These are phyloP conservation scores for Pseudopyrenochaeta lycopersici DNA, from an alignment of 2,329 filamentous ascomycete genomes.

Conservation along the genomic window DNA sequence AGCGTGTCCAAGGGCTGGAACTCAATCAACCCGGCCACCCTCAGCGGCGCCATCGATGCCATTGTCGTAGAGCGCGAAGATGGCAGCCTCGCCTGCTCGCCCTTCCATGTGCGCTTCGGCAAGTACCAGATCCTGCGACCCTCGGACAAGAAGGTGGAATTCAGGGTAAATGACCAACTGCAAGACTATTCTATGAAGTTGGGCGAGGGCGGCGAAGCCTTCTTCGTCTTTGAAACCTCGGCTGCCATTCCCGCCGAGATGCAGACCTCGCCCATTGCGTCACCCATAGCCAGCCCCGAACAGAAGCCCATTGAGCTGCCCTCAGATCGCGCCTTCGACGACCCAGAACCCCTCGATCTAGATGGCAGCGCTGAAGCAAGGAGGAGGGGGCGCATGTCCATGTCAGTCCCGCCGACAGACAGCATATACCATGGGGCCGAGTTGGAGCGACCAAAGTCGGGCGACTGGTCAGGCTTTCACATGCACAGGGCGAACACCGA, in stretches of 20 bases:
- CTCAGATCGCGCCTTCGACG: slow-evolving; percentile 63
- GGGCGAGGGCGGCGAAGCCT: slow-evolving; percentile 95
- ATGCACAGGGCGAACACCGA: slow-evolving; percentile 62
- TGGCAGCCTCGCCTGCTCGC: slow-evolving; percentile 86
- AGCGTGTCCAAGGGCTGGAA: slow-evolving; percentile 99
- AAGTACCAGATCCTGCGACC: slow-evolving; percentile 96
- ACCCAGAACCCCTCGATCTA: slow-evolving; percentile 75
- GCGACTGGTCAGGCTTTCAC: slow-evolving; percentile 47
- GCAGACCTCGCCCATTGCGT: slow-evolving; percentile 93
- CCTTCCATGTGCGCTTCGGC: slow-evolving; percentile 98
- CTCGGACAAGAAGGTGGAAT: slow-evolving; percentile 99
- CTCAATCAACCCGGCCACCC: slow-evolving; percentile 96
- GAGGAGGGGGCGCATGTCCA: slow-evolving; percentile 40
- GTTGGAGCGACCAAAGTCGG: slow-evolving; percentile 38
- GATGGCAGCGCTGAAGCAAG: slow-evolving; percentile 53
- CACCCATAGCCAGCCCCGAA: slow-evolving; percentile 83
- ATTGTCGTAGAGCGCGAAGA: slow-evolving; percentile 98
- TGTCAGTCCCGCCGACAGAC: slow-evolving; percentile 37
- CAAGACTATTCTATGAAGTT: slow-evolving; percentile 98
- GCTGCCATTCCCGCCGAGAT: slow-evolving; percentile 90
- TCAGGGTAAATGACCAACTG: slow-evolving; percentile 90
- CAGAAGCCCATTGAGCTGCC: slow-evolving; percentile 62
- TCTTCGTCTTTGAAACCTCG: slow-evolving; percentile 97
- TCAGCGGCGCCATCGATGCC: slow-evolving; percentile 98
- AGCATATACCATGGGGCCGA: slow-evolving; percentile 23